Conservation (phyloP, 805 yeast species). For the Hemisphaericaspora nanyangensis region DNA sequence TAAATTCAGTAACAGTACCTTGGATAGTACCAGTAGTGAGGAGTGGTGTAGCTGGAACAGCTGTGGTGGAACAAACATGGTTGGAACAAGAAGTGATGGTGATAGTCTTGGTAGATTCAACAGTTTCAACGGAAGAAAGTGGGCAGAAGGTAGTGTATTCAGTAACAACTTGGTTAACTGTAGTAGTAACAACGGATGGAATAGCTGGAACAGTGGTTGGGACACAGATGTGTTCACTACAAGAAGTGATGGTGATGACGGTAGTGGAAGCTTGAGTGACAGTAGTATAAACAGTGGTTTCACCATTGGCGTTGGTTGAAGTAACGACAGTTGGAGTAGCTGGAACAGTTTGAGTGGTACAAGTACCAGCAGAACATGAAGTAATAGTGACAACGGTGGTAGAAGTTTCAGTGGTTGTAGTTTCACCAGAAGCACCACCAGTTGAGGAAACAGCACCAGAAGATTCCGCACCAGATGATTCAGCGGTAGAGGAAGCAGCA, state of each 20-base stretch:
- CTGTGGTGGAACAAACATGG: constrained; percentile 25
- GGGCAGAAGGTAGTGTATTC: constrained; percentile 39
- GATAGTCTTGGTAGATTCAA: constrained; percentile 22
- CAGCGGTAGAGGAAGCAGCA: constrained; percentile 13
- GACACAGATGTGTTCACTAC: constrained; percentile 28
- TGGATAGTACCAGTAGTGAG: constrained; percentile 19
- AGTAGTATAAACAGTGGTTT: constrained; percentile 28
- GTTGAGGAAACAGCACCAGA: constrained; percentile 9
- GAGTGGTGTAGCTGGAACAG: constrained; percentile 24
- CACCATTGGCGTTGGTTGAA: constrained; percentile 21
- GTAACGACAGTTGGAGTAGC: constrained; percentile 17
- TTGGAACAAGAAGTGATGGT: constrained; percentile 35
- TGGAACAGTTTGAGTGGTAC: constrained; percentile 24
- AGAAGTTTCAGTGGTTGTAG: constrained; percentile 13
- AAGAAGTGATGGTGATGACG: constrained; percentile 31
- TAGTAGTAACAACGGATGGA: constrained; percentile 22
- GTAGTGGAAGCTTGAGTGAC: constrained; percentile 23
- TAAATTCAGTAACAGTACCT: constrained; percentile 31
- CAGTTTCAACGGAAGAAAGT: constrained; percentile 15
- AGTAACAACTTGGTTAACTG: constrained; percentile 21
- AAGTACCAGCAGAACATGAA: constrained; percentile 30
- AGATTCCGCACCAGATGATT: constrained; percentile 11
- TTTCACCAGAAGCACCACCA: constrained; percentile 8
- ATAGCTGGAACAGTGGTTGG: constrained; percentile 27
- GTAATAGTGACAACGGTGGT: constrained; percentile 17